Evolutionary conservation across 345 rosid genomes (phyloP), one percentile per base, ranked within the genome.

Genomic region (Corchorus olitorius): DNA sequence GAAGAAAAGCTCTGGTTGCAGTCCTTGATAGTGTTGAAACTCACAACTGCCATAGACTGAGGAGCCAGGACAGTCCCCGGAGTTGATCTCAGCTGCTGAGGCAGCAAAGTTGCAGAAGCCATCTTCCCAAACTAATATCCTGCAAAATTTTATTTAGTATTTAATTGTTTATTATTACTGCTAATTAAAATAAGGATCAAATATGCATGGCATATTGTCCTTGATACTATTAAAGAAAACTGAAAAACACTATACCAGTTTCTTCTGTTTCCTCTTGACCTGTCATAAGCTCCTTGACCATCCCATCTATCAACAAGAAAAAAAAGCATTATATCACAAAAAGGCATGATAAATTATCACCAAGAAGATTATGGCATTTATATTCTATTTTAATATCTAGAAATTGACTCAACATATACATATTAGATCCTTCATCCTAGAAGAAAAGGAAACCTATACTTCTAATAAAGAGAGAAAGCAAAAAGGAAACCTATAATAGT

Each of bases 91-190:
- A 19, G 86, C 85, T 37, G 94, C 80, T 75, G 98, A 90, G 59
- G 94, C 96, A 6, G 91, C 90, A 75, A 95, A 95, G 86, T 95
- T 93, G 86, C 99, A 95, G 92, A 92, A 95, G 67, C 99, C 99
- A 84, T 95, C 99, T 82, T 95, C 99, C 99, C 99, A 95, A 70
- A 92, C 99, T 84, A 95, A 81, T 83, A 95, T 95, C 99, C 99
- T 95, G 80, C 70, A 72, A 77, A 74, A 27, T 27, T 27, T 27
- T 27, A 27, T 1, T 27, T 27, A 27, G 27, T 27, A 27, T 27
- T 0, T 27, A 1, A 27, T 60, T 59, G 27, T 59, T 34, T 22
- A 34, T 0, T 37, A 55, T 73, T 2, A 53, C 6, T 41, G 6
- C 5, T 0, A 8, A 15, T 6, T 3, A 54, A 11, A 5, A 3